Evolutionary conservation across 75 land plant genomes (phyloP), one percentile per base, ranked within the genome.

Genomic region (Pinus albicaulis): DNA sequence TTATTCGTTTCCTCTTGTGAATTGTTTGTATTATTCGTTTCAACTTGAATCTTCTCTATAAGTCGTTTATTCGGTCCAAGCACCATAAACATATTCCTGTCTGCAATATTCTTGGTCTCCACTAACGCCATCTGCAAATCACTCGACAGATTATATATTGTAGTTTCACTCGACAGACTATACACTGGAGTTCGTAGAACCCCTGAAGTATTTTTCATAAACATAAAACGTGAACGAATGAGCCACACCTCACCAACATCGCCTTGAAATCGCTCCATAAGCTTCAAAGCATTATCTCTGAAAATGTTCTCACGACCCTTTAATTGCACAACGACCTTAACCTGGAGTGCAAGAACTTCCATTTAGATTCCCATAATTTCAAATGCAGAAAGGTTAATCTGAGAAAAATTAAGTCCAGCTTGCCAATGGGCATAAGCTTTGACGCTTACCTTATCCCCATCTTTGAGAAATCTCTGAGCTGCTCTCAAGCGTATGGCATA

Each of bases 291-390:
- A 38, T 87, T 82, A 78, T 96, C 91, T 57, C 88, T 92, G 79
- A 92, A 96, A 55, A 93, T 88, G 78, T 87, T 80, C 71, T 96
- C 95, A 20, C 97, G 93, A 53, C 97, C 97, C 81, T 92, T 96
- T 71, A 93, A 83, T 65, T 90, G 91, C 61, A 95, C 92, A 25
- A 93, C 87, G 57, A 94, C 72, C 75, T 96, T 96, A 55, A 96
- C 99, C 99, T 96, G 85, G 56, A 77, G 8, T 66, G 11, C 74
- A 84, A 28, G 44, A 75, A 71, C 72, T 56, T 0, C 44, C 60
- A 23, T 55, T 38, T 74, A 31, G 73, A 36, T 28, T 53, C 22
- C 24, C 17, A 41, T 80, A 36, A n/a, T 59, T 26, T 13, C 56
- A 26, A 16, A 16, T 20, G n/a, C 41, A 55, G 12, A 68, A 73